Evolutionary conservation across 108 stramenopile genomes (phyloP).

Genomic region (Aurantiochytrium sp.): DNA sequence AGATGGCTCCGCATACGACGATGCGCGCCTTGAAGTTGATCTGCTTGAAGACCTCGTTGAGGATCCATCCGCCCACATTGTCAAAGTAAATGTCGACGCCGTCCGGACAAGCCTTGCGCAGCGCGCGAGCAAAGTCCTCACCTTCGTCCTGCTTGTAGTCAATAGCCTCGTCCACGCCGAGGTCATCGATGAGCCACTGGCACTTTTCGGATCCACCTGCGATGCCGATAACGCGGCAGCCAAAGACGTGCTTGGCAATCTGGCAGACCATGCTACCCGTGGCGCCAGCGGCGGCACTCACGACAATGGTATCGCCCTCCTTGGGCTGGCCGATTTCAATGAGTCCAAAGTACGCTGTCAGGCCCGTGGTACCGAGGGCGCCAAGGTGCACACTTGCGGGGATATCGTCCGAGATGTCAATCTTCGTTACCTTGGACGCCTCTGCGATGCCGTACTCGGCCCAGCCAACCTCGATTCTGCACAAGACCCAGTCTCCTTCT

Average conservation of each 20-base stretch:
- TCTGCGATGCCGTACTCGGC: slow-evolving; percentile 24
- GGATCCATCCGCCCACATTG: slow-evolving; percentile 32
- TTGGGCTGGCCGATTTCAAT: slow-evolving; percentile 21
- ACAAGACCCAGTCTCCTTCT: slow-evolving; percentile 27
- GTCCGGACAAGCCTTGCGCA: not conserved
- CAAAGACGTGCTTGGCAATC: slow-evolving; percentile 32
- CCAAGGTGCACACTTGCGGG: slow-evolving; percentile 15
- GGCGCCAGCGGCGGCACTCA: slow-evolving; percentile 36
- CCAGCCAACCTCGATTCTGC: slow-evolving; percentile 23
- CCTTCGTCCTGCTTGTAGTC: slow-evolving; percentile 24
- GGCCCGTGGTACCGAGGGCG: slow-evolving; percentile 24
- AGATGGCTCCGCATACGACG: slow-evolving; percentile 39
- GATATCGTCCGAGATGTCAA: not conserved
- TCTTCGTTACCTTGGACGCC: slow-evolving; percentile 14
- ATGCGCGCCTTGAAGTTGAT: slow-evolving; percentile 27
- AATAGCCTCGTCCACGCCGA: slow-evolving; percentile 30
- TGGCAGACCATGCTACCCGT: slow-evolving; percentile 32
- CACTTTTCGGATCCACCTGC: slow-evolving; percentile 33
- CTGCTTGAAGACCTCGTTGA: slow-evolving; percentile 18
- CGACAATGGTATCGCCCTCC: slow-evolving; percentile 31
- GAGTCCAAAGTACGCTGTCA: slow-evolving; percentile 35
- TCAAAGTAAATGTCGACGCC: slow-evolving; percentile 36
- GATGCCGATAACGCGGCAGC: slow-evolving; percentile 35
- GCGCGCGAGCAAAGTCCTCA: not conserved
- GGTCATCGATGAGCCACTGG: slow-evolving; percentile 15